phyloP scores from a whole-genome alignment of 768 basidiomycete species.

The Cystobasidium tubakii region DNA sequence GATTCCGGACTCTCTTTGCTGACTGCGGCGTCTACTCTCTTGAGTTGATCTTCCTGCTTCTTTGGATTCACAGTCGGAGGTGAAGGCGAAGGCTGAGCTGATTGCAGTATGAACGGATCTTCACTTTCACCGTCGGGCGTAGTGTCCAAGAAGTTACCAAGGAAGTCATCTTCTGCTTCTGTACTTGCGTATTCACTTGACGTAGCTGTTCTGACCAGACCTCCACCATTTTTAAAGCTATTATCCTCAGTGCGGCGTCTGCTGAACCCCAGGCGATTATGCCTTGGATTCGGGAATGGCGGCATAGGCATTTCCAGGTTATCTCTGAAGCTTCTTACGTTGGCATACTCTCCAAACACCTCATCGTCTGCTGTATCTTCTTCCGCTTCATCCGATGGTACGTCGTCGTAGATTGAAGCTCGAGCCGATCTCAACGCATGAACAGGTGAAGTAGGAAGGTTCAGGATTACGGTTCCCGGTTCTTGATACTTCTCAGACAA shows the following conservation, averaged over 20 bases:
- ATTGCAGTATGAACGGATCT: slow-evolving; percentile 20
- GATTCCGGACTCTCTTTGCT: background rate
- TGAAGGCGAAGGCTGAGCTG: background rate
- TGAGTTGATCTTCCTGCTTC: background rate
- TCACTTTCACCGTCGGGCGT: slow-evolving; percentile 28
- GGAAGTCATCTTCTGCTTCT: background rate
- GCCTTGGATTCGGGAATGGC: background rate
- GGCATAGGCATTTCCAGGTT: background rate
- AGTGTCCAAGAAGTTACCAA: slow-evolving; percentile 22
- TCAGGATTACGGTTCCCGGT: slow-evolving; percentile 3
- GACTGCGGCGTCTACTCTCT: background rate
- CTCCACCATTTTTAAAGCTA: background rate
- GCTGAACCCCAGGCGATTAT: background rate
- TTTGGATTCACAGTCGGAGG: background rate
- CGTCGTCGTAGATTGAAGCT: slow-evolving; percentile 29
- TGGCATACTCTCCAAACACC: background rate
- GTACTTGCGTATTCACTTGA: background rate
- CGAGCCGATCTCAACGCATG: slow-evolving; percentile 5
- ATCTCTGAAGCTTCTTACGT: slow-evolving; percentile 6
- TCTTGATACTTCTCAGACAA: background rate
- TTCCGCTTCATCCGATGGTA: slow-evolving; percentile 23
- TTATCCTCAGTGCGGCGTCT: background rate
- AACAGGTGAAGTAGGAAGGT: slow-evolving; percentile 26
- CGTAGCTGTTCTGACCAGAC: background rate
- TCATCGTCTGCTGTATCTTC: background rate